A percentile compares a stretch with the other conserved stretches of the same genome.
Evolutionary conservation across 2,329 filamentous ascomycete species (phyloP).

Genomic region (Colletotrichum limetticola): DNA sequence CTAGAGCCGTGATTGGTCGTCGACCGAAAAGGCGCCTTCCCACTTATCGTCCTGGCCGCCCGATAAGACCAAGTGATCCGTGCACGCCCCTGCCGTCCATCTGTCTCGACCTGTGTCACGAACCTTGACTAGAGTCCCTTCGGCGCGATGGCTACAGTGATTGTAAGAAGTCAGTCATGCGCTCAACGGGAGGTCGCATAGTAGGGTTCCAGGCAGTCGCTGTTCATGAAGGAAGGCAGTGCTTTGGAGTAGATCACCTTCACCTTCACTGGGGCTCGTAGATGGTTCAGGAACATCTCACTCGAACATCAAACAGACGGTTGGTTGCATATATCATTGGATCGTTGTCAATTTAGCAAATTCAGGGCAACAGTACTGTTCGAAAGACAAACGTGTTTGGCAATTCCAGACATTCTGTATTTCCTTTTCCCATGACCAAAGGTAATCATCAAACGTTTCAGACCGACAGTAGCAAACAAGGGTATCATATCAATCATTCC

Average conservation of each 20-base stretch:
- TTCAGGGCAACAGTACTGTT: not conserved
- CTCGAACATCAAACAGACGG: not conserved
- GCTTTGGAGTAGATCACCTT: too few species aligned
- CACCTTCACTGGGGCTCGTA: too few species aligned
- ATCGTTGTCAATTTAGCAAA: not conserved
- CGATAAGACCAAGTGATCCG: constrained; percentile 22
- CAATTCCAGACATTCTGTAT: not conserved
- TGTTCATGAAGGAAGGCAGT: not conserved
- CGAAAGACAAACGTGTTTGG: not conserved
- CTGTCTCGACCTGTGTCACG: not conserved
- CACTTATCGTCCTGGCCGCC: constrained; percentile 21
- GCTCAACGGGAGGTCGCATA: not conserved
- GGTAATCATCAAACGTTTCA: not conserved
- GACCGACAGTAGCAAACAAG: not conserved
- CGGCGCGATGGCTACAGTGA: not conserved
- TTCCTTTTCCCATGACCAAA: not conserved
- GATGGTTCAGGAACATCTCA: not conserved
- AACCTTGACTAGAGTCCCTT: not conserved
- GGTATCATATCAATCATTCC: not conserved
- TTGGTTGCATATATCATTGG: not conserved
- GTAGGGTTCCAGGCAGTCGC: not conserved
- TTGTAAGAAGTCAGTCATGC: not conserved
- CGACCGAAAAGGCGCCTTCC: constrained; percentile 20
- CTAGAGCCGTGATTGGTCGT: constrained; percentile 18
- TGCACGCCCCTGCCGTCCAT: constrained; percentile 11